Evolutionary conservation across 768 basidiomycete genomes (phyloP).

Genomic region (Phylloporus sp.): DNA sequence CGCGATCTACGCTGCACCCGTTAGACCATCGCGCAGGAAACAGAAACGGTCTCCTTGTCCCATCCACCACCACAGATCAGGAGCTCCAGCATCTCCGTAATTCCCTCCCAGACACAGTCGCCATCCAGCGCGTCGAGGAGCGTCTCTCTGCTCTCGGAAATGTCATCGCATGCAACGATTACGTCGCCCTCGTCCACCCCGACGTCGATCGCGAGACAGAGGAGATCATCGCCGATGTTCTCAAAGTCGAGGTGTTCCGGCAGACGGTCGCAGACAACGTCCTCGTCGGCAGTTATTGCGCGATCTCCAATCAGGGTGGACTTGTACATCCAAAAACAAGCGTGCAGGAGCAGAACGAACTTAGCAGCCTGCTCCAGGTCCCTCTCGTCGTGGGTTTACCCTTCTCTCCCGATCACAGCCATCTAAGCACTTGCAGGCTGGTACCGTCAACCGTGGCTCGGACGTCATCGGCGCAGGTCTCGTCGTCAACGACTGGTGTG

Average conservation of each 20-base stretch:
- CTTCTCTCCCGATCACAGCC: background rate
- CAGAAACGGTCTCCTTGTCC: slow-evolving; percentile 94
- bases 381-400: slow-evolving; percentile 77
- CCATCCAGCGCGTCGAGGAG: slow-evolving; percentile 95
- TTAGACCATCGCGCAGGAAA: slow-evolving; percentile 53
- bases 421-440: slow-evolving; percentile 54
- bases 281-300: slow-evolving; percentile 93
- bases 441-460: slow-evolving; percentile 97
- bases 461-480: slow-evolving; percentile 97
- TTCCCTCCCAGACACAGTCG: slow-evolving; percentile 86
- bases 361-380: slow-evolving; percentile 89
- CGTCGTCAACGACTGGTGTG: slow-evolving; percentile 99
- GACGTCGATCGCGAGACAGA: slow-evolving; percentile 98
- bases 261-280: slow-evolving; percentile 97
- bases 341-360: slow-evolving; percentile 94
- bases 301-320: slow-evolving; percentile 94
- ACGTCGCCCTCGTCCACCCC: slow-evolving; percentile 97
- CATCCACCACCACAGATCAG: slow-evolving; percentile 93
- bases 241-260: slow-evolving; percentile 98
- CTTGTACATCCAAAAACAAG: slow-evolving; percentile 97
- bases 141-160: slow-evolving; percentile 96
- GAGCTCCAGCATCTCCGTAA: slow-evolving; percentile 98
- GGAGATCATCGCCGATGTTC: slow-evolving; percentile 98
- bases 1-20: rapidly evolving
- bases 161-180: slow-evolving; percentile 97